phyloP scores from a whole-genome alignment of 352 stramenopile genomes.

The Elongisporangium prolatum region DNA sequence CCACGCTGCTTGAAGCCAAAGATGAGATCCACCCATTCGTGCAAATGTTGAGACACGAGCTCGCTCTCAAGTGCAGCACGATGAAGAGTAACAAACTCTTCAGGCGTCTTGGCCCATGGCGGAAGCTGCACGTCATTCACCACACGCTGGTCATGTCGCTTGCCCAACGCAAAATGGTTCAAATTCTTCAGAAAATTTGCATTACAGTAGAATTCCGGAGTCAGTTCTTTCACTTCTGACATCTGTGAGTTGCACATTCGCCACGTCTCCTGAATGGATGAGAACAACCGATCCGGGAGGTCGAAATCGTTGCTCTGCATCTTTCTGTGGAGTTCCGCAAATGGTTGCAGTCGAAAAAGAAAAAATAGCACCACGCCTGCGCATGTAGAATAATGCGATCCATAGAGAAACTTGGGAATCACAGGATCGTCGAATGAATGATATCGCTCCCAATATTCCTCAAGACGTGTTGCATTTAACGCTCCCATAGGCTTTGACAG shows the following conservation, averaged over 20 bases:
- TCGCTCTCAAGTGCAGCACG: conserved; percentile 97
- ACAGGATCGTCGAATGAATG: conserved; percentile 88
- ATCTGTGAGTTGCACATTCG: conserved; percentile 96
- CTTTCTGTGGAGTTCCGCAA: conserved; percentile 94
- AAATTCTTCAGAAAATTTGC: conserved; percentile 95
- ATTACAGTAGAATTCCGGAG: conserved; percentile 96
- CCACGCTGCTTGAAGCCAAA: conserved; percentile 99
- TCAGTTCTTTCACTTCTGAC: conserved; percentile 99
- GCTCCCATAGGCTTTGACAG: conserved; percentile 98
- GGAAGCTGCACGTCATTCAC: conserved; percentile 96
- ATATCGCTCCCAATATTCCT: conserved; percentile 95
- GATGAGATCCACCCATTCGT: conserved; percentile 99
- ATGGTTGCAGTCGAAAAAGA: conserved; percentile 97
- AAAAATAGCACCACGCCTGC: conserved; percentile 98
- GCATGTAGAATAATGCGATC: conserved; percentile 96
- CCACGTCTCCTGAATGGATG: conserved; percentile 95
- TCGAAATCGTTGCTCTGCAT: conserved; percentile 98
- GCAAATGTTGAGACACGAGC: conserved; percentile 95
- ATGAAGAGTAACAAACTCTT: conserved; percentile 96
- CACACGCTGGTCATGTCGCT: conserved; percentile 56
- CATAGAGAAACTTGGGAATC: conserved; percentile 88
- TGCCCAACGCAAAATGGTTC: conserved; percentile 95
- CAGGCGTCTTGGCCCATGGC: conserved; percentile 94
- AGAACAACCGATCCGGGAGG: conserved; percentile 97
- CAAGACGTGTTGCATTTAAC: conserved; percentile 90